Base-by-base conservation (phyloP, 768 basidiomycete genomes). In the Pulveroboletus ravenelii region DNA sequence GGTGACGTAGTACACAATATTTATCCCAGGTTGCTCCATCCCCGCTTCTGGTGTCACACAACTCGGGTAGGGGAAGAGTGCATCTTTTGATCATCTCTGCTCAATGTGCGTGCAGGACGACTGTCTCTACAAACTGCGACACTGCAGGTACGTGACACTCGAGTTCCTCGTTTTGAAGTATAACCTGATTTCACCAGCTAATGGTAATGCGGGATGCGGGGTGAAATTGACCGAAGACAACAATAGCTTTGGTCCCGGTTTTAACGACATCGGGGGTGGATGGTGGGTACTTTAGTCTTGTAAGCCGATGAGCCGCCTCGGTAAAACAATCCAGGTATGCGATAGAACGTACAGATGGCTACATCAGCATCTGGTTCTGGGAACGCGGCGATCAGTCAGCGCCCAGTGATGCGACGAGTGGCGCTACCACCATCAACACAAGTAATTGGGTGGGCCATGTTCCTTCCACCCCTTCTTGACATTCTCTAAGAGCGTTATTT, bases 291-390 rank as follows among this genome's bases (percentile, higher is more conserved):
- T 34, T n/a, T n/a, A 2, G 2, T 42, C 27, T 42, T 23, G 6
- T 20, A 2, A n/a, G 27, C 18, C 10, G 14, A 43, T 12, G n/a
- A 10, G 15, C 6, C 7, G 9, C 18, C 35, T 45, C 36, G 47
- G 14, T 18, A 23, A 18, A 5, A 8, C 7, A 10, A 2, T 29
- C n/a, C 18, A 64, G 71, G 70, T 77, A 73, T 51, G 75, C 73
- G 10, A 56, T 72, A 18, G 68, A 71, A 41, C 67, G 71, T 38
- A 71, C 68, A 6, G 17, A 57, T 15, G 29, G 46, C 15, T 67
- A 67, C 46, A 70, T 77, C 9, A 67, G 65, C 32, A 48, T 75
- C 38, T 76, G 70, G 65, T 75, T 72, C 58, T 76, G 76, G 73
- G 66, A 67, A 41, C 61, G 73, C 13, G 48, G 59, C 25, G 62